phyloP scores from a whole-genome alignment of 2,329 filamentous ascomycete species.

The Stachybotrys chlorohalonatus region DNA sequence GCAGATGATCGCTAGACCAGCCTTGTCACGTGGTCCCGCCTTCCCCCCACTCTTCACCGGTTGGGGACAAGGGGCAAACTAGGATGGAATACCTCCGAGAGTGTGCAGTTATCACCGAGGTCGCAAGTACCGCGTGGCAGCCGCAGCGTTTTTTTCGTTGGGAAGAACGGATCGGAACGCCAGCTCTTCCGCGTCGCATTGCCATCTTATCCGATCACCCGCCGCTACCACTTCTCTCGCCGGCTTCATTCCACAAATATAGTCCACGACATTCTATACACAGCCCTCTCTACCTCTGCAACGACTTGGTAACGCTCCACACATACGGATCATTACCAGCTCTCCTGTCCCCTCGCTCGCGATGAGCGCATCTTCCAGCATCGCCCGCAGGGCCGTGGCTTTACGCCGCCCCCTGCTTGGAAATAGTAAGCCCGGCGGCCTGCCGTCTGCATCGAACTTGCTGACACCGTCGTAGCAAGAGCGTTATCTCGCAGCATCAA shows the following conservation, averaged over 20 bases:
- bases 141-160: background rate
- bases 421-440: conserved; percentile 28
- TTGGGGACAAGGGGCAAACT: too few species aligned
- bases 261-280: too few species aligned
- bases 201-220: background rate
- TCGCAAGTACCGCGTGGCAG: background rate
- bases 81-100: background rate
- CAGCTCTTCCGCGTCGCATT: conserved; percentile 12
- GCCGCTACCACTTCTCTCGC: background rate
- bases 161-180: conserved; percentile 9
- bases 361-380: conserved; percentile 49
- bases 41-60: too few species aligned
- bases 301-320: too few species aligned
- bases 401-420: conserved; percentile 40
- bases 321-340: too few species aligned
- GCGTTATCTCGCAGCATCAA: conserved; percentile 37
- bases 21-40: too few species aligned
- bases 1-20: too few species aligned
- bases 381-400: conserved; percentile 45
- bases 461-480: conserved; percentile 29
- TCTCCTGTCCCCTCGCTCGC: conserved; percentile 11
- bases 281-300: too few species aligned
- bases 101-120: background rate
- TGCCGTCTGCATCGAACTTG: conserved; percentile 3
- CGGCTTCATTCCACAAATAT: background rate